Base-by-base conservation (phyloP, 2,329 filamentous ascomycete genomes). In the Zasmidium citrigriseum region DNA sequence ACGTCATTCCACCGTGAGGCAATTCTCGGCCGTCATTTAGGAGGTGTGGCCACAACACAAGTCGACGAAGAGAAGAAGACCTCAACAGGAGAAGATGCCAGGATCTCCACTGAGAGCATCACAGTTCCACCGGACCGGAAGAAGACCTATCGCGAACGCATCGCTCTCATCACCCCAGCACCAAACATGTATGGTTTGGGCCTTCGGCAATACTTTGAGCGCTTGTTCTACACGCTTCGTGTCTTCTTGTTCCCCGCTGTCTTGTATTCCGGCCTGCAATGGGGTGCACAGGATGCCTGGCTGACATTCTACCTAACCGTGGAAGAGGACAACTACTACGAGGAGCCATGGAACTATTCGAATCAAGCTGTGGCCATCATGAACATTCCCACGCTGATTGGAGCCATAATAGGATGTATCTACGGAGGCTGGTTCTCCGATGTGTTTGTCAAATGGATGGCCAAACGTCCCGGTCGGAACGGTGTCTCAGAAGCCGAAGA, bases 221-320 rank as follows among this genome's bases (percentile, higher is more conserved):
- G 82, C 1, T 73, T 86, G 2, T 80, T 79, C 63, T 80, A 85
- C 63, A 85, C 81, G 0, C 71, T 85, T 52, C 78, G 82, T n/a
- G 74, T 85, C 45, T 85, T 85, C 66, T 76, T 77, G 1, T 85
- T 85, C 59, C 83, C 83, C 0, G 83, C 83, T 1, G 82, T 85
- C 10, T 77, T 83, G 61, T 85, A 81, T 60, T 81, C 82, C 2
- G 83, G 83, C 9, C 69, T 85, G 22, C 83, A 85, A 65, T 86
- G 83, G 83, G 83, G 83, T 3, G 76, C 81, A 25, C 83, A 86
- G 68, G 83, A 85, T 62, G 82, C 83, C n/a, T 85, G 83, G 71
- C 72, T 86, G 21, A 82, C 81, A 1, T 85, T 86, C 67, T 85
- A 86, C 61, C 73, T 84, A 27, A 86, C 83, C 0, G 77, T 85